Percentiles rank a stretch among this genome's conserved stretches.
Evolutionary conservation across 2,329 filamentous ascomycete species (phyloP).

Genomic region (Xylariaceae sp.): DNA sequence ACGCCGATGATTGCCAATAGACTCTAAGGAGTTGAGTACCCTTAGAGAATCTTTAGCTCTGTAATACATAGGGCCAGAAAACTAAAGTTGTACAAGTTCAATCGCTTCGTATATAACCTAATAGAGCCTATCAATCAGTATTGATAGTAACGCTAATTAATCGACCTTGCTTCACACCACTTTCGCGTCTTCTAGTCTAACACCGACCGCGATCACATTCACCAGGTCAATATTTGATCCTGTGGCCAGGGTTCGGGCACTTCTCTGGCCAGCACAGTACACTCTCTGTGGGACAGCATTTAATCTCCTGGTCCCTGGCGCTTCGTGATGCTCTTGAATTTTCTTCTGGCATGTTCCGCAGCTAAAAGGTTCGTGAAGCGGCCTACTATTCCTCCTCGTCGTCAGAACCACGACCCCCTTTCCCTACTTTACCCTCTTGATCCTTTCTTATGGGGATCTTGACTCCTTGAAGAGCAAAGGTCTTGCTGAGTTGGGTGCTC

Average conservation of each 20-base stretch:
- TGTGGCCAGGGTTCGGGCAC: neutral
- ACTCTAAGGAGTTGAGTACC: no score
- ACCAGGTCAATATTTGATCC: neutral
- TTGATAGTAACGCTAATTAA: neutral
- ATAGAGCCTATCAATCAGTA: neutral
- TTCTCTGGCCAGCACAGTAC: neutral
- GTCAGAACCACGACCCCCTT: constrained; percentile 49
- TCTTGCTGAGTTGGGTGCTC: constrained; percentile 88
- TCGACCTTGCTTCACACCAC: constrained; percentile 14
- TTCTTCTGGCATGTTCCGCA: no score
- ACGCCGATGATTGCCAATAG: no score
- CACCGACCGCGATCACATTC: constrained; percentile 1
- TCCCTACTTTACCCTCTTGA: constrained; percentile 53
- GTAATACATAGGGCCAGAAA: no score
- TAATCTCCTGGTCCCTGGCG: neutral
- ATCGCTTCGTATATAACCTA: constrained; percentile 21
- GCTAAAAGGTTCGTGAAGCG: neutral
- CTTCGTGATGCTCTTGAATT: neutral
- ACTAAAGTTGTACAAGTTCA: constrained; percentile 4
- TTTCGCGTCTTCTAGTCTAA: constrained; percentile 25
- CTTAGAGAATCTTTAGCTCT: no score
- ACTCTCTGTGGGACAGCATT: neutral
- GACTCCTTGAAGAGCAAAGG: constrained; percentile 91
- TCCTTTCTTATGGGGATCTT: constrained; percentile 97
- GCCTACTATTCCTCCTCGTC: constrained; percentile 57